Conservation (phyloP, 768 basidiomycete genomes). For the Termitomyces bulborhizus region DNA sequence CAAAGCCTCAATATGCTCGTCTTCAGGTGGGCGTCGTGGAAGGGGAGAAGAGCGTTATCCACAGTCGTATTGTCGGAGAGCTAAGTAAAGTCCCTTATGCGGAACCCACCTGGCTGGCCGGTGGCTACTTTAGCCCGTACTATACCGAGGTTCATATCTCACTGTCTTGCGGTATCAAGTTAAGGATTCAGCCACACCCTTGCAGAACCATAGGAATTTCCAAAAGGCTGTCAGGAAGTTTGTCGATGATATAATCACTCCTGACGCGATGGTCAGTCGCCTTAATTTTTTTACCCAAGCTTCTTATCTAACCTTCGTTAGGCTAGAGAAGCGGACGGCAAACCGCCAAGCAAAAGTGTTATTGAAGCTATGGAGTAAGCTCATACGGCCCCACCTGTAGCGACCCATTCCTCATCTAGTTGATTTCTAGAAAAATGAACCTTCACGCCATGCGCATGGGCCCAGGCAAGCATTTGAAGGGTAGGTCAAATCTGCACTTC, state of each 20-base stretch:
- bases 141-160: conserved; percentile 55
- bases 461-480: conserved; percentile 83
- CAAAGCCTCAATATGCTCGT: conserved; percentile 69
- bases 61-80: conserved; percentile 51
- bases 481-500: conserved; percentile 10
- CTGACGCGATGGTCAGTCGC: conserved; percentile 38
- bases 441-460: conserved; percentile 92
- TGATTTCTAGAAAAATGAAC: conserved; percentile 45
- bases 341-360: conserved; percentile 72
- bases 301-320: conserved; percentile 33
- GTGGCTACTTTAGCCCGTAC: conserved; percentile 69
- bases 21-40: conserved; percentile 71
- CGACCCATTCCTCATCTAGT: conserved; percentile 15
- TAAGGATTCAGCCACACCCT: conserved; percentile 7
- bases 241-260: conserved; percentile 62
- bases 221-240: conserved; percentile 65
- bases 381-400: conserved; percentile 32
- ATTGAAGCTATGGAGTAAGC: conserved; percentile 69
- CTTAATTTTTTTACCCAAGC: background rate
- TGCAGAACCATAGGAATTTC: conserved; percentile 54
- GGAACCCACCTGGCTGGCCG: conserved; percentile 75
- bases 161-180: background rate
- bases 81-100: conserved; percentile 82
- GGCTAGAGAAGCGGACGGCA: conserved; percentile 84
- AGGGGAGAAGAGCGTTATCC: conserved; percentile 59